Base-by-base conservation (phyloP, 257 asterid species). In the Anisodus acutangulus region DNA sequence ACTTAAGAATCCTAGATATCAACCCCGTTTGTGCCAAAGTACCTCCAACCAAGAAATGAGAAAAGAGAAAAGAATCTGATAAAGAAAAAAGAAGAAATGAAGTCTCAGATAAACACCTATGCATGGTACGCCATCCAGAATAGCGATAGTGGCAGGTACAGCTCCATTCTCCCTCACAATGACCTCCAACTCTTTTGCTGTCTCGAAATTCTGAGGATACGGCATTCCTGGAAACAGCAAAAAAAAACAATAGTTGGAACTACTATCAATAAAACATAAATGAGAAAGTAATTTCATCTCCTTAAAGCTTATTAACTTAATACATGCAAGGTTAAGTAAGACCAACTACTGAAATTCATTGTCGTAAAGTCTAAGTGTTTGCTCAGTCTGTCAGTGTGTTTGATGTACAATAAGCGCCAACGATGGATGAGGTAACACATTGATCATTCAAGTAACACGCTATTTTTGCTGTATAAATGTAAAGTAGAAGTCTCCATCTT, bases 111-210 rank as follows among this genome's bases (percentile, higher is more conserved):
- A 83, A 80, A 80, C 70, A 94, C 99, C 99, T 87, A 93, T 41
- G 87, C 93, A 89, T 2, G 98, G 98, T 81, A 90, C 76, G 15
- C 99, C 99, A 83, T 94, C 92, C 87, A 96, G 90, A 89, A 96
- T 96, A 86, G 98, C 98, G 59, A 93, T 85, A 84, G 98, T 96
- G 19, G 98, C 98, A 87, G 99, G 98, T 59, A 90, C 84, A 78
- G 99, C 98, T 88, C 97, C 98, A 82, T 93, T 92, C 69, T 90
- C 87, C 81, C 94, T 87, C 63, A 96, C 93, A 69, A 92, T 89
- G 81, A 89, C 92, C 91, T 94, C 95, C 87, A 94, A 93, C 87
- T 92, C 94, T 87, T 89, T 93, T 17, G 98, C 99, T 54, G 97
- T 94, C 90, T 89, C 93, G 67, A 96, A 82, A 90, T 96, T 96